Evolutionary conservation across 768 basidiomycete species (phyloP).

Genomic region (Trametes punicea): DNA sequence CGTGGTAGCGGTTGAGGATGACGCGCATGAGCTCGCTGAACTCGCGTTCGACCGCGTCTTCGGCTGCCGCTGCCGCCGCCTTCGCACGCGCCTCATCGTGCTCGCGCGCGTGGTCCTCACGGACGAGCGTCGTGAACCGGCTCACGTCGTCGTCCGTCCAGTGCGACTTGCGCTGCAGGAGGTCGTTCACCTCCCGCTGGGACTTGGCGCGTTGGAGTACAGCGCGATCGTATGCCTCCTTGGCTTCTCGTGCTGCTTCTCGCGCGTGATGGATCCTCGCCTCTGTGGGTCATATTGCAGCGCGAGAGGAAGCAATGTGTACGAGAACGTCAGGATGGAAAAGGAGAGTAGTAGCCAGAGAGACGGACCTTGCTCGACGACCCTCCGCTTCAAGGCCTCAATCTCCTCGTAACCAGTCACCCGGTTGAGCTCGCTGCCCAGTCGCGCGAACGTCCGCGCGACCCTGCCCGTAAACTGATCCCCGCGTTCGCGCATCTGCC

Average conservation of each 20-base stretch:
- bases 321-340: background rate
- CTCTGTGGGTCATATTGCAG: conserved; percentile 46
- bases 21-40: conserved; percentile 85
- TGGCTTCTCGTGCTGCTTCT: conserved; percentile 65
- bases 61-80: conserved; percentile 58
- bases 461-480: conserved; percentile 58
- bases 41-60: conserved; percentile 79
- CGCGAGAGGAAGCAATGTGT: background rate
- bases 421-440: conserved; percentile 78
- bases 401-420: conserved; percentile 93
- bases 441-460: conserved; percentile 59
- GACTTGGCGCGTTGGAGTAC: conserved; percentile 79
- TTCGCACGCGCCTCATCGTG: conserved; percentile 76
- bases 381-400: conserved; percentile 72
- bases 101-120: conserved; percentile 85
- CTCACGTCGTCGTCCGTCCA: conserved; percentile 90
- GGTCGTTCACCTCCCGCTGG: conserved; percentile 94
- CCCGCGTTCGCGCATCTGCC: conserved; percentile 47
- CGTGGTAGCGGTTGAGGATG: conserved; percentile 92
- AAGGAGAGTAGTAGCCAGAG: background rate
- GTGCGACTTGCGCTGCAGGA: conserved; percentile 87
- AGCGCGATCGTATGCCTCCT: conserved; percentile 71
- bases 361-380: conserved; percentile 72
- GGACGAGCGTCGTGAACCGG: conserved; percentile 86
- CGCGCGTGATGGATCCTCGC: conserved; percentile 64